Evolutionary conservation across 2,329 filamentous ascomycete species (phyloP).

Genomic region (Arthroderma uncinatum): DNA sequence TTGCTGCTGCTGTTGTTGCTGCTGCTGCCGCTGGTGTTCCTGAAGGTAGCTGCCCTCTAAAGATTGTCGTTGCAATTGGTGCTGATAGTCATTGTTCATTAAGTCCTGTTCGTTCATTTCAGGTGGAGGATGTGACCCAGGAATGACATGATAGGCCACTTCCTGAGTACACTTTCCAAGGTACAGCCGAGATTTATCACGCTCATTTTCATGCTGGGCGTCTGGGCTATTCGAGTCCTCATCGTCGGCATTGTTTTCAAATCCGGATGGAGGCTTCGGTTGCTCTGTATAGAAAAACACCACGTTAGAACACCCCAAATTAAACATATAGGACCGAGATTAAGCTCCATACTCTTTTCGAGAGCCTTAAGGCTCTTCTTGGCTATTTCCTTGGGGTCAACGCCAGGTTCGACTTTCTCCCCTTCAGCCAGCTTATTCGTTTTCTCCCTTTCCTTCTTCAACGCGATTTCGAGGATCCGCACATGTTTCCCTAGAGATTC

Average conservation of each 20-base stretch:
- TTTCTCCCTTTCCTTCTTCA: conserved; percentile 71
- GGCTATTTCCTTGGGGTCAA: conserved; percentile 36
- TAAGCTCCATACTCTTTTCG: conserved; percentile 24
- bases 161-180: conserved; percentile 57
- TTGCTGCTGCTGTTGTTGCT: conserved; percentile 46
- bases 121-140: conserved; percentile 50
- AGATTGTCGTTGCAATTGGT: conserved; percentile 41
- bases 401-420: conserved; percentile 39
- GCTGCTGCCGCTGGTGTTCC: conserved; percentile 48
- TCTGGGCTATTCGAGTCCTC: conserved; percentile 37
- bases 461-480: conserved; percentile 72
- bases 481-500: conserved; percentile 86
- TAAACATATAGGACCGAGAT: background rate
- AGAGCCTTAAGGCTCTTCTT: conserved; percentile 35
- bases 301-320: background rate
- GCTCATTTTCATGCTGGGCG: conserved; percentile 46
- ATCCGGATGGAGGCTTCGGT: conserved; percentile 39
- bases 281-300: conserved; percentile 25
- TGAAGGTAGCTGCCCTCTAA: conserved; percentile 37
- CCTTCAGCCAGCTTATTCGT: conserved; percentile 44
- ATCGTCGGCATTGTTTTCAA: conserved; percentile 37
- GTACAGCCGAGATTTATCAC: conserved; percentile 53
- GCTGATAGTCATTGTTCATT: conserved; percentile 36
- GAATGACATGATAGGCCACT: conserved; percentile 56
- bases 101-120: conserved; percentile 38